phyloP scores from a whole-genome alignment of 768 basidiomycete species.

The Mycena leptocephala region DNA sequence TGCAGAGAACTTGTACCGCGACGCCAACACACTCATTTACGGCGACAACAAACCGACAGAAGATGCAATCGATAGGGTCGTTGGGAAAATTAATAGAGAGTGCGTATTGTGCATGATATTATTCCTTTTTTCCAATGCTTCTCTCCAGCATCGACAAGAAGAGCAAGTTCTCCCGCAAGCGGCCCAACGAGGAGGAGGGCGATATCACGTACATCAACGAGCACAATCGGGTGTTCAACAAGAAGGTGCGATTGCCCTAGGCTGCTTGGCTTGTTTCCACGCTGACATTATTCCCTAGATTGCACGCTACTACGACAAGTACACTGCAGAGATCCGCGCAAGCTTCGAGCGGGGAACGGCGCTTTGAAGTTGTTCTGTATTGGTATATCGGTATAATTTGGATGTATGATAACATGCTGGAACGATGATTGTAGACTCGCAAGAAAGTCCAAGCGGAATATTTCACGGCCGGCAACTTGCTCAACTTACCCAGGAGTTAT shows the following conservation, averaged over 20 bases:
- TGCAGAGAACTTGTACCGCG: constrained; percentile 90
- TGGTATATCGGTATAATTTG: constrained; percentile 19
- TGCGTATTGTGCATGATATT: constrained; percentile 58
- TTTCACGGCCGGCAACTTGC: too few species aligned
- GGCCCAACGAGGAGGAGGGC: constrained; percentile 91
- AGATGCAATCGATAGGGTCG: constrained; percentile 94
- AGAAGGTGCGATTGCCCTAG: constrained; percentile 82
- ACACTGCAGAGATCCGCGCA: constrained; percentile 95
- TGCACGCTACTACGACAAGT: constrained; percentile 96
- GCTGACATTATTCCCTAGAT: constrained; percentile 65
- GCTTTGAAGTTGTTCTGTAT: constrained; percentile 59
- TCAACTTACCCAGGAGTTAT: too few species aligned
- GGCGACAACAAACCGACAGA: constrained; percentile 97
- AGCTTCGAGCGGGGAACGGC: constrained; percentile 99
- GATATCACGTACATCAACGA: constrained; percentile 99
- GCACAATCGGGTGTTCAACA: constrained; percentile 97
- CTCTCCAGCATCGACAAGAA: constrained; percentile 87
- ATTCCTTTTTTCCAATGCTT: constrained; percentile 10
- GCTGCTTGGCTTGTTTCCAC: not conserved
- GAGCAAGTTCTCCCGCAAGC: constrained; percentile 91
- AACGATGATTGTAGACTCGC: not conserved
- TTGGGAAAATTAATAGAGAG: constrained; percentile 95
- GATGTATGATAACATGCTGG: not conserved
- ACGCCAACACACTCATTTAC: constrained; percentile 93
- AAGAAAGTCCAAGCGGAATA: too few species aligned